Conservation (phyloP, 1,139 yeast species). For the Arxiozyma bovina region DNA sequence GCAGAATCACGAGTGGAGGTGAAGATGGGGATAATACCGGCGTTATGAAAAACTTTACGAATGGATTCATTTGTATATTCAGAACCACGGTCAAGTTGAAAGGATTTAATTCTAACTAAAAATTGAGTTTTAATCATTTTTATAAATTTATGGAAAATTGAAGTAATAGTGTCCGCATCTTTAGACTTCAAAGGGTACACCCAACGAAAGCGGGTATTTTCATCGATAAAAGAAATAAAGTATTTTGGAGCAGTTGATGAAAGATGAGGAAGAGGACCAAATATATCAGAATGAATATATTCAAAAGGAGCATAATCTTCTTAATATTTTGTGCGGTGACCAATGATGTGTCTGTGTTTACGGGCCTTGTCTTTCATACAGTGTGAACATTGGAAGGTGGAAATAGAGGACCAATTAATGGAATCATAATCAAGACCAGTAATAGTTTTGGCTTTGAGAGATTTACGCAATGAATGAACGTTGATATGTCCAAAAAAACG, state of each 20-base stretch:
- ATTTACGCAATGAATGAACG: background rate
- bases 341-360: conserved; percentile 3
- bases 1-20: background rate
- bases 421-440: background rate
- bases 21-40: conserved; percentile 4
- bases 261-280: conserved; percentile 7
- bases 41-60: background rate
- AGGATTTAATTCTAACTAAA: background rate
- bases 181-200: conserved; percentile 4
- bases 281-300: conserved; percentile 8
- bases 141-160: background rate
- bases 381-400: conserved; percentile 4
- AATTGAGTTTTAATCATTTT: conserved; percentile 1
- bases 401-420: background rate
- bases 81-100: conserved; percentile 8
- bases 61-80: conserved; percentile 7
- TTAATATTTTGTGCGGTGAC: conserved; percentile 4
- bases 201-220: conserved; percentile 6
- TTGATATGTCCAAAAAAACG: conserved; percentile 1
- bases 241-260: conserved; percentile 1
- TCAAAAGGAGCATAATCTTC: conserved; percentile 3
- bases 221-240: conserved; percentile 8
- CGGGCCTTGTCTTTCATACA: conserved; percentile 5
- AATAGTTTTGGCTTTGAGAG: background rate
- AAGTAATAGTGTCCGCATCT: background rate